Base-by-base conservation (phyloP, 805 yeast species). In the Teunomyces funiuensis region DNA sequence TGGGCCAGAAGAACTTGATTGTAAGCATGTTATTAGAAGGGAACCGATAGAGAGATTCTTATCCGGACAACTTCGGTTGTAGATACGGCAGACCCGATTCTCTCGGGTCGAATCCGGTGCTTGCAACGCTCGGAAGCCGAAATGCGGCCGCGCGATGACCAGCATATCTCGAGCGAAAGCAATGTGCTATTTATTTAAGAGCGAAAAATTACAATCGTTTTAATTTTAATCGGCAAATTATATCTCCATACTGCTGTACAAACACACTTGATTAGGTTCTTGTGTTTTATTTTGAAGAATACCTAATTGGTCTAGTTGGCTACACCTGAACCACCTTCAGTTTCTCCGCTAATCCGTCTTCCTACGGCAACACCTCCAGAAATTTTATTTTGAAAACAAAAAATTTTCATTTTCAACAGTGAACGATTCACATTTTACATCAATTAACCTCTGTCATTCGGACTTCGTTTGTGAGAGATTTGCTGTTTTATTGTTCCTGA, bases 121-220 rank as follows among this genome's bases (percentile, higher is more conserved):
- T 28, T 28, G 31, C 9, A 7, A 22, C 11, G 9, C 25, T 22
- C 10, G 11, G 34, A 25, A 19, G 34, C 34, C 34, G 34, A 31
- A 19, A 7, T 18, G 22, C 23, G 20, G 34, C 34, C 25, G 34
- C 19, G 34, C 34, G 25, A 31, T 31, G 34, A 18, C 34, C 23
- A 19, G 19, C 16, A 14, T 31, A 31, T n/a, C 16, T 17, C 14
- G n/a, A 17, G 25, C 23, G 11, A 18, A 31, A 18, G 19, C 16
- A 17, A 20, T n/a, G n/a, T n/a, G 23, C 9, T 15, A 31, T 14
- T 11, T 8, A 31, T 14, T 19, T 17, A 6, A 20, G 16, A 15
- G 11, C 25, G 34, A 31, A 31, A 31, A 31, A 18, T 31, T 25
- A 31, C 34, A 31, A 31, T 31, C 34, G n/a, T n/a, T n/a, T 31